Percentiles rank a stretch among this genome's conserved stretches.
These are phyloP conservation scores for Trametes coccinea DNA, from an alignment of 768 basidiomycete genomes.

Conservation along the genomic window DNA sequence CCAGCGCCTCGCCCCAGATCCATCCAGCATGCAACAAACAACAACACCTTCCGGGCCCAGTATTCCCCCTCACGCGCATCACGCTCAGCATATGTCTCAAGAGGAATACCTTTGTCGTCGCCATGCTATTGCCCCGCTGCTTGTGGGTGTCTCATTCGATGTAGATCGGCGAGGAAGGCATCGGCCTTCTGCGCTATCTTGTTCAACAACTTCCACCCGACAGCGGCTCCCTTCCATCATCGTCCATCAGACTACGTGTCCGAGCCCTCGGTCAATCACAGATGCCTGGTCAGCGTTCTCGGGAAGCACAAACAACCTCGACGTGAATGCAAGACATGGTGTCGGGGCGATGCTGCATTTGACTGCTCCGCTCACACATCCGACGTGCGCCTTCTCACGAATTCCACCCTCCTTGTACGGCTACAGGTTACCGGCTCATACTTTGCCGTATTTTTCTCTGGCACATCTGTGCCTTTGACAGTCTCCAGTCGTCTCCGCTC, in stretches of 20 bases:
- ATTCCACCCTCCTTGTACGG: background rate
- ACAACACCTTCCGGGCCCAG: too few relatives aligned
- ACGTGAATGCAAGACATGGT: background rate
- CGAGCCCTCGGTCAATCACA: background rate
- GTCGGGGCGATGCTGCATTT: background rate
- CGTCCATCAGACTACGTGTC: background rate
- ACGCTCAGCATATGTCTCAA: too few relatives aligned
- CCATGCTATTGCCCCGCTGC: too few relatives aligned
- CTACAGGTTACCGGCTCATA: background rate
- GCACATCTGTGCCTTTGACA: background rate
- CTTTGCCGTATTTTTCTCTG: constrained; percentile 6
- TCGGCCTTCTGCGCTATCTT: background rate
- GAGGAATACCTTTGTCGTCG: too few relatives aligned
- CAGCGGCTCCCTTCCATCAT: background rate
- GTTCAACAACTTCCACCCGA: background rate
- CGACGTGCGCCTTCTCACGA: constrained; percentile 1
- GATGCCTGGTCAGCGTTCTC: background rate
- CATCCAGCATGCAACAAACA: too few relatives aligned
- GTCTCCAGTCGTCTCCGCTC: background rate
- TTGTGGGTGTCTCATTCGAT: too few relatives aligned
- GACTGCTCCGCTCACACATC: constrained; percentile 3
- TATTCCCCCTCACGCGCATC: too few relatives aligned
- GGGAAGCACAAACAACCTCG: constrained; percentile 1
- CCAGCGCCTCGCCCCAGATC: background rate
- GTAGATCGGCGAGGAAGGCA: too few relatives aligned